A percentile compares a stretch with the other conserved stretches of the same genome.
Conservation (phyloP, 2,329 filamentous ascomycete species). For the Bipolaris cookei region DNA sequence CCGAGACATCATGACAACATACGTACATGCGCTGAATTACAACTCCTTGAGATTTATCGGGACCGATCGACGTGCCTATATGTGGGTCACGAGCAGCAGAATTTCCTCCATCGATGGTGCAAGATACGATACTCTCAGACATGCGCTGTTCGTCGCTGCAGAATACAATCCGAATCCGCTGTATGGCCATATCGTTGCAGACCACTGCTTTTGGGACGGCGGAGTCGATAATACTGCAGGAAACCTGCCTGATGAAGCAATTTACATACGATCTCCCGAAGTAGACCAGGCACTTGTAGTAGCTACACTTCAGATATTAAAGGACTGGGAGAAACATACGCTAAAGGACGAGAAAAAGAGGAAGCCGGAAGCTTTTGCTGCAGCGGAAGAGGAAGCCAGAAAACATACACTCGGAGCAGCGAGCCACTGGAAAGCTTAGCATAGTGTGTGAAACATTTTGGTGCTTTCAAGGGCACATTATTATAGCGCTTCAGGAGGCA, state of each 20-base stretch:
- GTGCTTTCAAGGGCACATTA: no score
- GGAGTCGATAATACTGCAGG: slow-evolving; percentile 26
- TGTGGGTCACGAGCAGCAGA: slow-evolving; percentile 41
- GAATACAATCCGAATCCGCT: slow-evolving; percentile 34
- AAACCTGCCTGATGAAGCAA: slow-evolving; percentile 38
- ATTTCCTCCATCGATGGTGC: slow-evolving; percentile 31
- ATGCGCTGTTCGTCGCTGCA: slow-evolving; percentile 40
- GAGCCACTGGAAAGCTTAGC: slow-evolving; percentile 34
- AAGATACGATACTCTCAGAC: slow-evolving; percentile 40
- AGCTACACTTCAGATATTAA: slow-evolving; percentile 42
- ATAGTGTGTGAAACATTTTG: background rate
- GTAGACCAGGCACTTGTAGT: slow-evolving; percentile 39
- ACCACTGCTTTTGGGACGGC: slow-evolving; percentile 46
- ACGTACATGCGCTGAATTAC: slow-evolving; percentile 42
- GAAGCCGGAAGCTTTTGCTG: slow-evolving; percentile 26
- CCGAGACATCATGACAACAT: slow-evolving; percentile 33
- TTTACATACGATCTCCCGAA: slow-evolving; percentile 32
- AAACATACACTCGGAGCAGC: slow-evolving; percentile 30
- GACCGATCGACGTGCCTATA: slow-evolving; percentile 34
- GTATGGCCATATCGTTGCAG: slow-evolving; percentile 45
- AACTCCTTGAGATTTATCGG: slow-evolving; percentile 42
- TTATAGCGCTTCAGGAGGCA: no score
- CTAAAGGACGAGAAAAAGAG: slow-evolving; percentile 31
- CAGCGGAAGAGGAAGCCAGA: slow-evolving; percentile 31
- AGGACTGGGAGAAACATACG: slow-evolving; percentile 43